Base-by-base conservation (phyloP, 176 grass and related monocot genomes). In the Ananas comosus region DNA sequence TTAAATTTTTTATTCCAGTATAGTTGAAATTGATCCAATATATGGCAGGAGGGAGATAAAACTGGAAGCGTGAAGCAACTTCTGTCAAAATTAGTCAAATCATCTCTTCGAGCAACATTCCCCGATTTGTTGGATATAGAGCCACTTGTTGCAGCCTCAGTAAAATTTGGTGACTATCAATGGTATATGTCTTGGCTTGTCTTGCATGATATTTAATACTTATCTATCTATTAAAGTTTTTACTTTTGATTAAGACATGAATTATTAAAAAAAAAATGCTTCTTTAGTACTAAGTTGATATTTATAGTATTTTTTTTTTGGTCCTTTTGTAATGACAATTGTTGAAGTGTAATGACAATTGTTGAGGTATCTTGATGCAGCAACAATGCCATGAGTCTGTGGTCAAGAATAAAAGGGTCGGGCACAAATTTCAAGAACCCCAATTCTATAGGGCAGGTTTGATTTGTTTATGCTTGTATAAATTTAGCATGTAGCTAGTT, bases 301-400 rank as follows among this genome's bases (percentile, higher is more conserved):
- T 7, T 42, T 42, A 42, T 42, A 7, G 33, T 42, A 42, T 42
- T 7, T 1, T 42, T 6, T 42, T 6, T 42, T 6, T 42, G 5
- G 33, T 42, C 33, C 33, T 42, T 42, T 4, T 42, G 33, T 42
- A 42, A 42, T 42, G 33, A 42, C 33, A 42, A 42, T 7, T 42
- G 4, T 42, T 42, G 25, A 63, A 56, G 82, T 33, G 3, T 33
- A 33, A 4, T 33, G 29, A 33, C 29, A 33, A 33, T 33, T 33
- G 0, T 33, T 33, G 25, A 63, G 51, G 82, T 64, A 80, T 28
- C 79, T 19, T 64, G 16, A 51, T 82, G 79, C 80, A 99, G 95
- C 67, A 99, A 99, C 52, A 99, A 99, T 68, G 95, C 90, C 2
- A 99, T 99, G 95, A 85, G 89, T 22, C 63, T 99, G 47, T 99